Conservation (phyloP, 208 protist genomes). For the Trypanosoma rangeli region DNA sequence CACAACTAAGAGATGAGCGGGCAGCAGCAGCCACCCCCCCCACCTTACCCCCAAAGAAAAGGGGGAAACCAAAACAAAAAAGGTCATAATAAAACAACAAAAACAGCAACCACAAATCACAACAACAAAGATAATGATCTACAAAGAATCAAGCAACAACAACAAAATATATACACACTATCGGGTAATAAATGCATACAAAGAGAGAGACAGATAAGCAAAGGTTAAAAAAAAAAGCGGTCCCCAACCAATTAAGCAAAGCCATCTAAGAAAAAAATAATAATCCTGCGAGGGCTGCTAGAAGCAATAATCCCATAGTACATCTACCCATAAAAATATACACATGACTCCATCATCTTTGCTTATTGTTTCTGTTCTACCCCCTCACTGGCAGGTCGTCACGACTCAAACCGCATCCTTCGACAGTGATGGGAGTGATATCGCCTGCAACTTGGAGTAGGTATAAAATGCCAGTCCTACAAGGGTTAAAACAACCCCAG, state of each 20-base stretch:
- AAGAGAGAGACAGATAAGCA: too few relatives aligned
- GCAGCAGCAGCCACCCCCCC: too few relatives aligned
- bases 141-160: not conserved
- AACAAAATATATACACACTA: not conserved
- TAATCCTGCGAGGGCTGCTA: too few relatives aligned
- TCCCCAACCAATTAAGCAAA: too few relatives aligned
- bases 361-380: not conserved
- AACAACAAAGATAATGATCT: too few relatives aligned
- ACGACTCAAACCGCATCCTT: slow-evolving; percentile 1
- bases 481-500: slow-evolving; percentile 60
- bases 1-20: too few relatives aligned
- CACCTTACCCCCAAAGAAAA: too few relatives aligned
- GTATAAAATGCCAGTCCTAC: slow-evolving; percentile 65
- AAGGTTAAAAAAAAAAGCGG: too few relatives aligned
- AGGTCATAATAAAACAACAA: too few relatives aligned
- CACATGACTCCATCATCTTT: not conserved
- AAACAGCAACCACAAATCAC: too few relatives aligned
- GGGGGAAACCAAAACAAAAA: too few relatives aligned
- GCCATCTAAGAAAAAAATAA: not conserved
- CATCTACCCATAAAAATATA: not conserved
- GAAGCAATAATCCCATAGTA: not conserved
- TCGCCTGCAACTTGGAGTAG: slow-evolving; percentile 26
- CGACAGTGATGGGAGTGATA: not conserved
- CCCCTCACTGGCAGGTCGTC: not conserved
- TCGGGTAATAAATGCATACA: too few relatives aligned